Percentiles rank a stretch among this genome's conserved stretches.
phyloP scores from a whole-genome alignment of 257 asterid genomes.

The Solanum piurae region DNA sequence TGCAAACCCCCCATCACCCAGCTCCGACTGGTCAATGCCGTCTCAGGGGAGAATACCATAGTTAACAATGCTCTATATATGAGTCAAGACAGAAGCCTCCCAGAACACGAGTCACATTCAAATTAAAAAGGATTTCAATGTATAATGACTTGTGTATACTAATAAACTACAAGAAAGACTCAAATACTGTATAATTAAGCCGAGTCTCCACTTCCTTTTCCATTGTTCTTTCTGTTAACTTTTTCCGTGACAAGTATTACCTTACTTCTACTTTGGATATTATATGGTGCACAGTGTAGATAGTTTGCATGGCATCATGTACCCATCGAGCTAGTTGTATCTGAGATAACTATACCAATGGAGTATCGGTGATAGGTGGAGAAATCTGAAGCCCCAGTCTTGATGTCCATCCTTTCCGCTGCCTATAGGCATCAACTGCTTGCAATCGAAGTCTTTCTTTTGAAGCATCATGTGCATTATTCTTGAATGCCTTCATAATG shows the following conservation, averaged over 20 bases:
- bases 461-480: slow-evolving; percentile 43
- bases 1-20: not conserved
- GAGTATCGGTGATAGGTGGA: slow-evolving; percentile 19
- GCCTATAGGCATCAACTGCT: slow-evolving; percentile 75
- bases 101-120: not conserved
- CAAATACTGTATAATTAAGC: too few species aligned
- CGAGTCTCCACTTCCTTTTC: not conserved
- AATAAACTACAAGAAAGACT: not conserved
- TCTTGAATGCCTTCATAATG: slow-evolving; percentile 43
- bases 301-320: not conserved
- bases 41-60: not conserved
- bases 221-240: not conserved
- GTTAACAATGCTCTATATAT: not conserved
- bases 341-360: slow-evolving; percentile 6
- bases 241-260: not conserved
- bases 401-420: slow-evolving; percentile 80
- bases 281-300: not conserved
- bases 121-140: not conserved
- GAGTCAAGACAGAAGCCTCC: not conserved
- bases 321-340: not conserved
- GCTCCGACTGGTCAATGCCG: not conserved
- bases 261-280: not conserved
- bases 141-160: not conserved
- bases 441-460: slow-evolving; percentile 79
- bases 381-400: slow-evolving; percentile 73